These are phyloP conservation scores for Eragrostis curvula DNA, from an alignment of 176 grass and related monocot species.

Conservation along the genomic window DNA sequence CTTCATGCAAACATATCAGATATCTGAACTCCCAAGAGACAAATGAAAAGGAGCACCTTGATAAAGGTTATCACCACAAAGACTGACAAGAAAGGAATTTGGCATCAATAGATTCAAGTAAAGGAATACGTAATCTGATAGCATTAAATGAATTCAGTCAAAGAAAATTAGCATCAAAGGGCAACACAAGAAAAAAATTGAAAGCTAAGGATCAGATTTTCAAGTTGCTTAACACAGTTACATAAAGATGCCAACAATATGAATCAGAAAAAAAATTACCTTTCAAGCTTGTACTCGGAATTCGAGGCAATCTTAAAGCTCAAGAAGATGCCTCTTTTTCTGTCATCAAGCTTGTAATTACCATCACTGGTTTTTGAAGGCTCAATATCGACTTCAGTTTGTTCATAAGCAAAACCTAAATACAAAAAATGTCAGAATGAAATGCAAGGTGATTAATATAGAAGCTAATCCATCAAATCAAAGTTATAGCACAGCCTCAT, in stretches of 20 bases:
- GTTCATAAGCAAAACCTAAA: conserved; percentile 88
- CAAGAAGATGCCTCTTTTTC: conserved; percentile 63
- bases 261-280: conserved; percentile 50
- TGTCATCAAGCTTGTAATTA: conserved; percentile 69
- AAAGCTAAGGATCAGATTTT: conserved; percentile 11
- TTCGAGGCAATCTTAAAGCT: conserved; percentile 88
- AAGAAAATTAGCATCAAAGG: neutral
- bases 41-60: too few species aligned
- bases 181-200: neutral
- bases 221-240: neutral
- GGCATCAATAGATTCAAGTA: neutral
- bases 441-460: conserved; percentile 17
- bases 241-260: neutral
- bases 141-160: too few species aligned
- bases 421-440: conserved; percentile 26
- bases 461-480: neutral
- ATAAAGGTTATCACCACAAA: too few species aligned
- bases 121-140: conserved; percentile 26
- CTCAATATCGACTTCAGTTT: conserved; percentile 90
- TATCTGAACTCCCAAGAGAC: too few species aligned
- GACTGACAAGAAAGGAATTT: neutral
- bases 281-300: conserved; percentile 86
- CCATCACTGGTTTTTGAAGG: conserved; percentile 57
- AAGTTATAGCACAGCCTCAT: neutral
- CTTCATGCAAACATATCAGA: too few species aligned